Percentiles rank a stretch among this genome's conserved stretches.
Evolutionary conservation across 202 grass and related monocot genomes (phyloP).

Genomic region (Brachypodium distachyon): DNA sequence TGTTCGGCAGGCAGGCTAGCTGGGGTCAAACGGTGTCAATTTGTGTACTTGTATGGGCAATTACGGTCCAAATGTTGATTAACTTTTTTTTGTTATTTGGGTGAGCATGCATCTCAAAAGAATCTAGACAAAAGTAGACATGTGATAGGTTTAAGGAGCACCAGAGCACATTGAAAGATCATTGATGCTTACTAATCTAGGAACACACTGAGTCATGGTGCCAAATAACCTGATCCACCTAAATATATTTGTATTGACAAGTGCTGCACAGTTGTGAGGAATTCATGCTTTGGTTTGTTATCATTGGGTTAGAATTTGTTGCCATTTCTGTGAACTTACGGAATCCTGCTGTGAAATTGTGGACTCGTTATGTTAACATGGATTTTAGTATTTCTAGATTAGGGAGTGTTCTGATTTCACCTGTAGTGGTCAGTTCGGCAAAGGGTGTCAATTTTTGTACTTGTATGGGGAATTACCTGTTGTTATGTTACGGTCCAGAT

Average conservation of each 20-base stretch:
- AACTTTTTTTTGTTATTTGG: neutral
- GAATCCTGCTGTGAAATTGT: neutral
- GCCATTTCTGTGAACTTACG: no score
- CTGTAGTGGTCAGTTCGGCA: neutral
- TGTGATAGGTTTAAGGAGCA: neutral
- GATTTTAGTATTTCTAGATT: neutral
- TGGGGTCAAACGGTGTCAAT: neutral
- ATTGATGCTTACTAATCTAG: neutral
- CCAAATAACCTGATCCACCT: neutral
- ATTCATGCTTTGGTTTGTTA: no score
- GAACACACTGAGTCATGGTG: neutral
- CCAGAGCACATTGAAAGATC: neutral
- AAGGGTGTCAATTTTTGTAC: neutral
- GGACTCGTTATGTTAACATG: neutral
- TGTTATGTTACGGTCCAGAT: neutral
- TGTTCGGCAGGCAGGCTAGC: neutral
- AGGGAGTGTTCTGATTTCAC: neutral
- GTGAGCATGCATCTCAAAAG: neutral
- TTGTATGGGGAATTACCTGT: neutral
- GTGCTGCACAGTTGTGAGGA: no score
- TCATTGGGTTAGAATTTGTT: no score
- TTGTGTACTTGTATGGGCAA: no score
- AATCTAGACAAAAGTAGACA: neutral
- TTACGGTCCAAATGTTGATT: neutral
- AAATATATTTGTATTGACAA: neutral